Conservation (phyloP, 2,329 filamentous ascomycete species). For the Oidium heveae region DNA sequence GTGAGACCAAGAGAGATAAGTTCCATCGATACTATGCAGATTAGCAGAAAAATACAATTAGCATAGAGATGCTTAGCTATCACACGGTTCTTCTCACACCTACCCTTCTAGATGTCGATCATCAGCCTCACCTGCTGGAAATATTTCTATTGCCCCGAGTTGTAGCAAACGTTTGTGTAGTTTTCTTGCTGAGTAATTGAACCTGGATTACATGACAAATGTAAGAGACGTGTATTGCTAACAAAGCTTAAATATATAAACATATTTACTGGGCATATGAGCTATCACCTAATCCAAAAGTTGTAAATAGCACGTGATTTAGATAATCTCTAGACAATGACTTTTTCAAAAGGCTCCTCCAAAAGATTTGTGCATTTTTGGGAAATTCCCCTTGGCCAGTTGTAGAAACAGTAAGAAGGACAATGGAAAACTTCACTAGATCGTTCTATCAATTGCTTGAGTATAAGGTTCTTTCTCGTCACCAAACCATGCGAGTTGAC, state of each 20-base stretch:
- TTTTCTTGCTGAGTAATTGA: conserved; percentile 82
- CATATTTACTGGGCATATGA: conserved; percentile 57
- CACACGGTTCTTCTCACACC: conserved; percentile 13
- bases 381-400: conserved; percentile 90
- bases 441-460: conserved; percentile 18
- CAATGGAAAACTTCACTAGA: conserved; percentile 26
- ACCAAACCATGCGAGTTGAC: not conserved
- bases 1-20: conserved; percentile 54
- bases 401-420: conserved; percentile 68
- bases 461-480: not conserved
- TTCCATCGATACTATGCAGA: conserved; percentile 43
- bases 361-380: conserved; percentile 56
- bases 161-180: conserved; percentile 63
- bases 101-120: conserved; percentile 85
- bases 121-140: conserved; percentile 64
- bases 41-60: not conserved
- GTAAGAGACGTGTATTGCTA: not conserved
- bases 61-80: not conserved
- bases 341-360: conserved; percentile 61
- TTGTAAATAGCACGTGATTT: conserved; percentile 43
- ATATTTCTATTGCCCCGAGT: conserved; percentile 55
- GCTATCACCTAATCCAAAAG: conserved; percentile 81
- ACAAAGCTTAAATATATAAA: not conserved
- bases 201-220: conserved; percentile 22
- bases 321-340: conserved; percentile 50